These are phyloP conservation scores for Cutaneotrichosporon arboriforme DNA, from an alignment of 1,284 basidiomycete genomes.

Conservation along the genomic window DNA sequence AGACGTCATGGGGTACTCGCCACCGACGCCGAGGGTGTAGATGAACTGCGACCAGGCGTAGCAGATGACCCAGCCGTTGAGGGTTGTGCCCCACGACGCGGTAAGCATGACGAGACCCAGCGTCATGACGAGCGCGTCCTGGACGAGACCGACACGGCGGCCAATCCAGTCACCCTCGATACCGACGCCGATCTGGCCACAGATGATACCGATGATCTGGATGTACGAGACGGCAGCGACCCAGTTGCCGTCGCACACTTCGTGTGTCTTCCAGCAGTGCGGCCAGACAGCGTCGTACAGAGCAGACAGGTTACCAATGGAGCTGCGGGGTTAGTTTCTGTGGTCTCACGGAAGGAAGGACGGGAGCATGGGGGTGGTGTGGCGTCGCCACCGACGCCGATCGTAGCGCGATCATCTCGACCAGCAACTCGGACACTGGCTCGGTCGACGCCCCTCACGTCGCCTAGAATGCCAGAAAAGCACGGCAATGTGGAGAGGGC, in stretches of 20 bases:
- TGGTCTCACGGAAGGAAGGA: too few species aligned
- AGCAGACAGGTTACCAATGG: constrained; percentile 53
- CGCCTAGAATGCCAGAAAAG: too few species aligned
- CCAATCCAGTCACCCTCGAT: constrained; percentile 57
- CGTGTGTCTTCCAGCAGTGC: constrained; percentile 50
- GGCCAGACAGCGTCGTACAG: constrained; percentile 54
- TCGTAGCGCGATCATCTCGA: not conserved
- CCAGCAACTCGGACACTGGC: too few species aligned
- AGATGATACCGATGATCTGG: constrained; percentile 51
- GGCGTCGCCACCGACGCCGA: not conserved
- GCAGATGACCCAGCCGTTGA: constrained; percentile 56
- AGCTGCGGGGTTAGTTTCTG: constrained; percentile 7
- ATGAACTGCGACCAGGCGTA: constrained; percentile 52
- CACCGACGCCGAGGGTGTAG: constrained; percentile 53
- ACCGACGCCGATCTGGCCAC: constrained; percentile 54
- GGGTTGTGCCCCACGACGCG: constrained; percentile 52
- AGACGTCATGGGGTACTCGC: constrained; percentile 56
- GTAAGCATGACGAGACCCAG: constrained; percentile 55
- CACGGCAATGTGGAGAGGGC: too few species aligned
- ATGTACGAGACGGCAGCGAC: constrained; percentile 45
- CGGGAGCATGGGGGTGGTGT: too few species aligned
- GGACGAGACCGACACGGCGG: constrained; percentile 51
- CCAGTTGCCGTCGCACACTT: constrained; percentile 51
- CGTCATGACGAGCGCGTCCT: constrained; percentile 48
- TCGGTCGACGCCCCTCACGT: too few species aligned